Evolutionary conservation across 257 asterid genomes (phyloP), one percentile per base, ranked within the genome.

Genomic region (Capsicum pubescens): DNA sequence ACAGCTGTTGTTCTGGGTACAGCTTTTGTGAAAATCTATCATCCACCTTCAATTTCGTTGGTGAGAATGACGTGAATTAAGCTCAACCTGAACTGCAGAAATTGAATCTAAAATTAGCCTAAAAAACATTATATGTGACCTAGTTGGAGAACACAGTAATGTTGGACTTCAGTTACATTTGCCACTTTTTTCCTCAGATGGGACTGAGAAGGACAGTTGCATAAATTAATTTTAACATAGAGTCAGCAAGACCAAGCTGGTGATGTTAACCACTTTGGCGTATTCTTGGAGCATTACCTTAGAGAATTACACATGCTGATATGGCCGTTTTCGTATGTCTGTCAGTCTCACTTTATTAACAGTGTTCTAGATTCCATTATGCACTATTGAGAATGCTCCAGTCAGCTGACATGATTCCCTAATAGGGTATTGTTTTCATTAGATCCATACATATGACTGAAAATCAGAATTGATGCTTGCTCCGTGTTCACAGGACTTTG

Each of bases 1-100:
- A 97, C 99, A 60, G 99, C 97, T 83, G 98, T 97, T 82, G 94
- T 95, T 86, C 89, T 97, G 85, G 97, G 98, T 82, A 92, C 99
- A 82, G 76, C 86, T 44, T 88, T 95, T 87, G 98, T 88, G 85
- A 90, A 91, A 89, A 79, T 97, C 67, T 93, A 39, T 89, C 92
- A 91, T 72, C 98, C 98, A 70, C 83, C 96, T 87, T 90, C 98
- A 64, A 95, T 97, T 86, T 87, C 99, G 78, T 88, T 97, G 98
- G 99, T 95, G 91, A 93, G 95, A 84, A 87, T 83, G 54, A 58
- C 88, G 64, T 86, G 72, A 81, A 84, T 86, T 80, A 16, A 87
- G 54, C 19, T 85, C 79, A 83, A 83, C 60, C 44, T 80, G 54
- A 42, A 69, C 26, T 74, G n/a, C 44, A 76, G 82, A 83, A 46